Evolutionary conservation across 345 rosid species (phyloP).

Genomic region (Gynandropsis gynandra): DNA sequence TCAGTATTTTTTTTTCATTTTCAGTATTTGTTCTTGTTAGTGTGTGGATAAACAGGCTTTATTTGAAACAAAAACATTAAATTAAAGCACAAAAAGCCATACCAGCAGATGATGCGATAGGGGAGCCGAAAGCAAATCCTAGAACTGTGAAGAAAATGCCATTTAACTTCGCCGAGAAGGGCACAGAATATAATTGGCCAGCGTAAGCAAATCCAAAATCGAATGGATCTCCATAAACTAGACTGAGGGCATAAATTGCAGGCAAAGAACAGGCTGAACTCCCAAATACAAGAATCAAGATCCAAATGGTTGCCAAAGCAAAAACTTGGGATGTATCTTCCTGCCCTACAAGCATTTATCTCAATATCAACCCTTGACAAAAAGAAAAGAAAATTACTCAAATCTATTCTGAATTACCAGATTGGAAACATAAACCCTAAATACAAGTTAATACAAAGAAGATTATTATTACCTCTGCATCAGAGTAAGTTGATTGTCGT

Average conservation of each 20-base stretch:
- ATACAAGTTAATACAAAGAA: not conserved
- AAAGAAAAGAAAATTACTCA: not conserved
- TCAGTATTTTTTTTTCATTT: no score
- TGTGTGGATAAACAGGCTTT: no score
- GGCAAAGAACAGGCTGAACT: constrained; percentile 51
- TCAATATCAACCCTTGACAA: constrained; percentile 41
- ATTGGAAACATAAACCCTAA: constrained; percentile 13
- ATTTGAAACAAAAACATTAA: no score
- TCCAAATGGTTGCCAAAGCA: constrained; percentile 81
- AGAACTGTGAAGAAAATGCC: constrained; percentile 56
- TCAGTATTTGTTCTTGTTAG: no score
- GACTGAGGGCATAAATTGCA: constrained; percentile 42
- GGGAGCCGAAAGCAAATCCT: constrained; percentile 64
- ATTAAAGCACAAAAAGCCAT: no score
- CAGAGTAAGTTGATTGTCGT: constrained; percentile 75
- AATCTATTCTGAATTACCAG: not conserved
- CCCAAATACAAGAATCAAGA: constrained; percentile 66
- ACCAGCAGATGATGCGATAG: constrained; percentile 81
- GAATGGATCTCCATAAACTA: constrained; percentile 53
- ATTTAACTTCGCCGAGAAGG: constrained; percentile 44
- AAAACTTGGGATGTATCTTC: constrained; percentile 84
- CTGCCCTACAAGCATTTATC: constrained; percentile 93
- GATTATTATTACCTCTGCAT: constrained; percentile 76
- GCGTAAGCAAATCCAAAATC: constrained; percentile 33
- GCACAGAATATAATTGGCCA: constrained; percentile 37